Conservation (phyloP, 352 stramenopile genomes). For the Globisporangium carolinianum region DNA sequence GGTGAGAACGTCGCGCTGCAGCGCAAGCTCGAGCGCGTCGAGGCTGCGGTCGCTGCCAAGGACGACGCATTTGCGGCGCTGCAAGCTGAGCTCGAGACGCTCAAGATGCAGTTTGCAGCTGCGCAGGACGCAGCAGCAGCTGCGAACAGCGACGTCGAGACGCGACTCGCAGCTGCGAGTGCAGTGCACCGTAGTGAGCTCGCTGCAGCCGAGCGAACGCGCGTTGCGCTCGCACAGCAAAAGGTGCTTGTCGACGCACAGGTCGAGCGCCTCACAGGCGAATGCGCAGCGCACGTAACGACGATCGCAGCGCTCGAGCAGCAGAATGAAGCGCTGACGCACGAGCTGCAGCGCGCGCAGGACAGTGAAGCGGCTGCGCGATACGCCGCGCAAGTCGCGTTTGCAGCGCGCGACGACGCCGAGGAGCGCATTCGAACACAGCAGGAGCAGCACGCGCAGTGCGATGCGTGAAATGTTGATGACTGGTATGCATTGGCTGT, state of each 20-base stretch:
- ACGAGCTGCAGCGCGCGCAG: conserved; percentile 36
- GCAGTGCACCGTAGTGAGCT: conserved; percentile 11
- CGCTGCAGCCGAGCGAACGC: background rate
- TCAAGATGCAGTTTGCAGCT: conserved; percentile 28
- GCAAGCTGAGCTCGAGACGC: conserved; percentile 7
- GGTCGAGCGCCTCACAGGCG: background rate
- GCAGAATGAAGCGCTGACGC: conserved; percentile 29
- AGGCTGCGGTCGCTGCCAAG: conserved; percentile 24
- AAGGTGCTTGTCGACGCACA: conserved; percentile 5
- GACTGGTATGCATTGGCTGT: conserved; percentile 20
- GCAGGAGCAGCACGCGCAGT: conserved; percentile 2
- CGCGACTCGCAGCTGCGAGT: conserved; percentile 14
- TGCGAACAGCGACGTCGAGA: conserved; percentile 19
- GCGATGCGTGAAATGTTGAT: background rate
- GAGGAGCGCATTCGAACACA: conserved; percentile 42
- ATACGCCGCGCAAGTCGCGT: conserved; percentile 63
- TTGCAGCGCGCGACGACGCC: conserved; percentile 53
- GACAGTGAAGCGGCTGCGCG: conserved; percentile 68
- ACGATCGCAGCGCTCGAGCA: conserved; percentile 13
- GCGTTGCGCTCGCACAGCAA: background rate
- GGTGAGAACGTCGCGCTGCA: conserved; percentile 31
- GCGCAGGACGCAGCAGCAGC: conserved; percentile 18
- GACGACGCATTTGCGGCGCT: conserved; percentile 21
- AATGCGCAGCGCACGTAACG: background rate
- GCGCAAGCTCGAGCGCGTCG: conserved; percentile 22